Evolutionary conservation across 2,329 filamentous ascomycete genomes (phyloP).

Genomic region (Lachnellula willkommii): DNA sequence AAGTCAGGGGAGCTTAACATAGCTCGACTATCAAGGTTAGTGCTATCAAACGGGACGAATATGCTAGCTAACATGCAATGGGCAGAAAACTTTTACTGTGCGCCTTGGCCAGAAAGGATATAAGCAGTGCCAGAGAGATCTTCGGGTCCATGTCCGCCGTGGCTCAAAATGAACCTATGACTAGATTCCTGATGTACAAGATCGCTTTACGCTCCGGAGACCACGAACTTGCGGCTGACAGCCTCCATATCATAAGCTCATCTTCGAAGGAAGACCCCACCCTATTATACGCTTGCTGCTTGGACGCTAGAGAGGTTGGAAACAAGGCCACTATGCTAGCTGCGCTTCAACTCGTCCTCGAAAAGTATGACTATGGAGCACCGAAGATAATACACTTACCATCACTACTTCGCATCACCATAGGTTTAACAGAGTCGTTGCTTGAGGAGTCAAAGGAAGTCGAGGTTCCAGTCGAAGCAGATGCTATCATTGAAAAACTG

Average conservation of each 20-base stretch:
- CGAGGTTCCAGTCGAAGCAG: not conserved
- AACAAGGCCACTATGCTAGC: conserved; percentile 55
- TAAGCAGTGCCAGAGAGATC: conserved; percentile 47
- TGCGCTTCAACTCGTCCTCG: conserved; percentile 55
- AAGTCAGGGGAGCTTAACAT: conserved; percentile 61
- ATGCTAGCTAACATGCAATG: not conserved
- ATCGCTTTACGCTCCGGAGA: conserved; percentile 58
- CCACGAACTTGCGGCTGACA: conserved; percentile 53
- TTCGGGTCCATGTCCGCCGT: conserved; percentile 55
- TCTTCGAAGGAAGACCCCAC: conserved; percentile 48
- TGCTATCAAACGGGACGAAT: not conserved
- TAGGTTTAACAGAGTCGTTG: conserved; percentile 44
- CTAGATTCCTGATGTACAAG: conserved; percentile 71
- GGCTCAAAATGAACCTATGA: conserved; percentile 57
- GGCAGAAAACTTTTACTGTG: conserved; percentile 68
- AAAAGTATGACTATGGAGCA: conserved; percentile 45
- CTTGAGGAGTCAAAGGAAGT: conserved; percentile 28
- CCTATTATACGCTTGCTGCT: conserved; percentile 72
- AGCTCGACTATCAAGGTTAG: conserved; percentile 61
- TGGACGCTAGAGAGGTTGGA: conserved; percentile 65
- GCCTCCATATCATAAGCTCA: conserved; percentile 56
- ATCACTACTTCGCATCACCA: conserved; percentile 57
- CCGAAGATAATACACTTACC: conserved; percentile 52
- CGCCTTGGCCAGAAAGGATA: conserved; percentile 54
- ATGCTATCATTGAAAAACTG: conserved; percentile 41